These are phyloP conservation scores for sweet orange (Citrus sinensis) DNA, from an alignment of 345 rosid species.

Conservation along the genomic window DNA sequence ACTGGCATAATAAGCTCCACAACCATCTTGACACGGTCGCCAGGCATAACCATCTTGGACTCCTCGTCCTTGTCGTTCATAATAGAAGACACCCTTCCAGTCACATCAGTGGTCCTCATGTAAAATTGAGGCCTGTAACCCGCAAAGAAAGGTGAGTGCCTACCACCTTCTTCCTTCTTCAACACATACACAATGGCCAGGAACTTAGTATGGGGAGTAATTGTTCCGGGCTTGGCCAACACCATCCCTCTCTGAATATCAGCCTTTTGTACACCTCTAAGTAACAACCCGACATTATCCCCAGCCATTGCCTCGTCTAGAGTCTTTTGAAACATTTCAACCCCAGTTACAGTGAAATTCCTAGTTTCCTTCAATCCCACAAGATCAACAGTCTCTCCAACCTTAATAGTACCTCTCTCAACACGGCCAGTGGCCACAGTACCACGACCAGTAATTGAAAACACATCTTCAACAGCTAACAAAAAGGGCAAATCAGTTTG, in stretches of 20 bases:
- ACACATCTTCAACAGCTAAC: conserved; percentile 88
- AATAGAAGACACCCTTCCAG: conserved; percentile 68
- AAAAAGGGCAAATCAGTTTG: conserved; percentile 83
- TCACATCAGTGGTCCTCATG: conserved; percentile 98
- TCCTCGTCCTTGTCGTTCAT: conserved; percentile 93
- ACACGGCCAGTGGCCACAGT: conserved; percentile 90
- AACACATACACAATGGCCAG: conserved; percentile 74
- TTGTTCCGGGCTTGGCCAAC: conserved; percentile 78
- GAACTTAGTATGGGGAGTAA: conserved; percentile 79
- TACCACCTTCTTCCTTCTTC: conserved; percentile 98
- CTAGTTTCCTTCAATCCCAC: conserved; percentile 90
- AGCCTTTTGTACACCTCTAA: conserved; percentile 79
- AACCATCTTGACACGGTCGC: conserved; percentile 86
- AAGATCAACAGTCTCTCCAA: conserved; percentile 73
- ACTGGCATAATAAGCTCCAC: conserved; percentile 91
- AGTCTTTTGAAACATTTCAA: conserved; percentile 88
- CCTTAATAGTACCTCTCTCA: conserved; percentile 75
- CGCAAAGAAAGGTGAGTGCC: conserved; percentile 86
- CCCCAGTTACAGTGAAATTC: conserved; percentile 67
- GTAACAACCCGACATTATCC: conserved; percentile 87
- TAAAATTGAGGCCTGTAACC: conserved; percentile 92
- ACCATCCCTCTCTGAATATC: conserved; percentile 98
- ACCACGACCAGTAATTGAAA: conserved; percentile 90
- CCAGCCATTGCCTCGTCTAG: conserved; percentile 91
- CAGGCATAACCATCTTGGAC: conserved; percentile 98